Evolutionary conservation across 495 filamentous ascomycete species (phyloP), one percentile per base, ranked within the genome.

Genomic region (Extremus antarcticus): DNA sequence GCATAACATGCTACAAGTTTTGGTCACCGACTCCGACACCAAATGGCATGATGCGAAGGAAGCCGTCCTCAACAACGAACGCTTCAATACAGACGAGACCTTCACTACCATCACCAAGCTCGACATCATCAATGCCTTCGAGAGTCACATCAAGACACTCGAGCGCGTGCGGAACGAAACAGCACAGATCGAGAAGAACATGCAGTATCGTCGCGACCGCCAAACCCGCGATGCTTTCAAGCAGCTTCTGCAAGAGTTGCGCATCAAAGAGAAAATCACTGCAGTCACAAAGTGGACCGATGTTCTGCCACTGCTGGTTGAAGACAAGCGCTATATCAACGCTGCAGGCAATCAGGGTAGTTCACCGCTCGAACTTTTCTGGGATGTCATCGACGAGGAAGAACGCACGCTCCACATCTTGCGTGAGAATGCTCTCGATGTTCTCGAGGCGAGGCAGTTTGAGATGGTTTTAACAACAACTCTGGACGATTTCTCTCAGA

Each of bases 301-400:
- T 53, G 76, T 95, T 57, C 76, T 85, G 62, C 85, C 87, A 2
- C 65, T 85, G 49, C 79, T 99, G 61, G 78, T 86, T 59, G 75
- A 86, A 61, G 92, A 97, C 61, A 77, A 86, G 45, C 84, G 89
- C 54, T 97, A 94, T 71, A 78, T 74, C 64, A 86, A 81, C 47
- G 86, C 95, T 72, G 78, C 92, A 25, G 92, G 90, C 43, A 88
- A 92, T 61, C 65, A 81, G 41, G 94, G 94, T 50, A 96, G 92
- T 2, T 86, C 81, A 3, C 87, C 91, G n/a, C 75, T 95, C 56
- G 92, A 99, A 55, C 74, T 99, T 9, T 95, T 97, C 71, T 95
- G 94, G 91, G 94, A 99, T 70, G 77, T 90, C 48, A 79, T 97
- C 16, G 91, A 95, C 66, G 91, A 96, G 68, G 89, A 95, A 69